These are phyloP conservation scores for Cystobasidiopsis lactophilus DNA, from an alignment of 768 basidiomycete species.

Conservation along the genomic window DNA sequence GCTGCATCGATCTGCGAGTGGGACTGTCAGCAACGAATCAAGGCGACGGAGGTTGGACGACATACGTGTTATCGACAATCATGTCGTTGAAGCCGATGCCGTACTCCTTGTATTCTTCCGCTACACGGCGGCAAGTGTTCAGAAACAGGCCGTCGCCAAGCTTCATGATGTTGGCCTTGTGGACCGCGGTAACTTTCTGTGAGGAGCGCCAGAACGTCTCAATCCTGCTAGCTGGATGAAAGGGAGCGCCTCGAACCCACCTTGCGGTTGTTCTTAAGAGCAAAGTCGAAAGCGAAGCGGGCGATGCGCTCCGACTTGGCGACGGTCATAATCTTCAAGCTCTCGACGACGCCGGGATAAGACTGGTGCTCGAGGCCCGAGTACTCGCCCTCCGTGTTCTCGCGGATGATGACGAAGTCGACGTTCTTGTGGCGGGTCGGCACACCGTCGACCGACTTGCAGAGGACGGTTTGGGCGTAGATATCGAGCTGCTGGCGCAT, in stretches of 20 bases:
- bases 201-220: background rate
- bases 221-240: background rate
- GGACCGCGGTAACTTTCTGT: slow-evolving; percentile 97
- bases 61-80: slow-evolving; percentile 95
- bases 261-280: slow-evolving; percentile 94
- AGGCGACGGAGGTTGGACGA: background rate
- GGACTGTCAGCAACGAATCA: background rate
- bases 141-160: slow-evolving; percentile 93
- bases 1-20: slow-evolving; percentile 62
- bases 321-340: slow-evolving; percentile 84
- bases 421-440: slow-evolving; percentile 90
- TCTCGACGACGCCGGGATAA: slow-evolving; percentile 95
- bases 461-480: slow-evolving; percentile 91
- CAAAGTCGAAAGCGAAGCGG: slow-evolving; percentile 96
- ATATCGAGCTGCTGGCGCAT: slow-evolving; percentile 99
- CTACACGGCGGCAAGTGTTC: slow-evolving; percentile 87
- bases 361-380: slow-evolving; percentile 85
- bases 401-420: slow-evolving; percentile 97
- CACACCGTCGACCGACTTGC: slow-evolving; percentile 90
- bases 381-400: slow-evolving; percentile 99
- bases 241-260: slow-evolving; percentile 26
- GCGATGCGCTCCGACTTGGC: slow-evolving; percentile 89
- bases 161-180: slow-evolving; percentile 99
- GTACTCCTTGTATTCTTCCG: slow-evolving; percentile 80
- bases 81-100: slow-evolving; percentile 90